Evolutionary conservation across 805 yeast genomes (phyloP).

Genomic region (Maudiozyma barnettii): DNA sequence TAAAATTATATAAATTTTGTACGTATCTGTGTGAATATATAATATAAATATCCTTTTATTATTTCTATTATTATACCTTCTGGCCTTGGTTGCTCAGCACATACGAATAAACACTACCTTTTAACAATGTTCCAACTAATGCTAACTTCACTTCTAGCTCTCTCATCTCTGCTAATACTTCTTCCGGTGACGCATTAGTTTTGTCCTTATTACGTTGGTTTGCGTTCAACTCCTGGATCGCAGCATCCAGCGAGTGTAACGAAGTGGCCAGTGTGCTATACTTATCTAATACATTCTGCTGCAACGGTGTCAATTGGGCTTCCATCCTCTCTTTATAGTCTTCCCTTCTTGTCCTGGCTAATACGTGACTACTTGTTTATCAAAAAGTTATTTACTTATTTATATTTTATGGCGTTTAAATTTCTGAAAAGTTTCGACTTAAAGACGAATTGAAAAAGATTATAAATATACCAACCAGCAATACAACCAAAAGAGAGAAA

Average conservation of each 20-base stretch:
- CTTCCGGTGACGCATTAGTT: conserved; percentile 21
- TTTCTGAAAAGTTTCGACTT: not conserved
- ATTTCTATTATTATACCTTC: not conserved
- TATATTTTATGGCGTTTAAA: not conserved
- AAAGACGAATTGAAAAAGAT: not conserved
- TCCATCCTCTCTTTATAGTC: conserved; percentile 7
- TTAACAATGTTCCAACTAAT: conserved; percentile 54
- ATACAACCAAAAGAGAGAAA: not conserved
- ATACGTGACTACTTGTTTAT: not conserved
- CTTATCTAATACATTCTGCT: conserved; percentile 23
- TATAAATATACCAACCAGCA: no score
- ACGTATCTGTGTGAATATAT: not conserved
- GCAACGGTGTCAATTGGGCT: conserved; percentile 23
- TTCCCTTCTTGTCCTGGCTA: not conserved
- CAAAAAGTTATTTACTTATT: not conserved
- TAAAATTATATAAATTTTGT: no score
- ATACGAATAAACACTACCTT: conserved; percentile 61
- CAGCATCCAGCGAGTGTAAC: conserved; percentile 22
- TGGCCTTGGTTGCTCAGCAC: conserved; percentile 19
- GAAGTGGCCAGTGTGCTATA: conserved; percentile 23
- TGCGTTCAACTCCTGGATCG: conserved; percentile 18
- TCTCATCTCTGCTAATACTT: conserved; percentile 42
- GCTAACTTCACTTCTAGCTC: conserved; percentile 55
- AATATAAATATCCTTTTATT: not conserved
- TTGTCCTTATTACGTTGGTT: not conserved